Evolutionary conservation across 1,284 basidiomycete genomes (phyloP).

Genomic region (Cryptococcus deneoformans): DNA sequence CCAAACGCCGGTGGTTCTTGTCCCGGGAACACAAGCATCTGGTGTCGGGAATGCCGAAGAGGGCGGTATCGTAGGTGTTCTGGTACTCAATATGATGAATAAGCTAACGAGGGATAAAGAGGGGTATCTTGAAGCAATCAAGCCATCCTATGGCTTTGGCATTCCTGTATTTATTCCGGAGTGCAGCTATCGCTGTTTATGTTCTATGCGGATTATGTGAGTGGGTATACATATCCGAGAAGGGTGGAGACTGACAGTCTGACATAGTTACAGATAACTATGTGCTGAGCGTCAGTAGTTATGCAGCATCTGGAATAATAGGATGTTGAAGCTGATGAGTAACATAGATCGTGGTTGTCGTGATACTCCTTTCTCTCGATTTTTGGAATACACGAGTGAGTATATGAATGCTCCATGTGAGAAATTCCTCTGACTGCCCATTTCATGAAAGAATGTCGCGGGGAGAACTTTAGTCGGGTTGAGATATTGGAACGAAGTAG

Average conservation of each 20-base stretch:
- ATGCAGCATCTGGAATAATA: not conserved
- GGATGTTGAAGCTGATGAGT: conserved; percentile 1
- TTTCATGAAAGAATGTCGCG: conserved; percentile 69
- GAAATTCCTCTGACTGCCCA: not conserved
- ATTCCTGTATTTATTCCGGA: conserved; percentile 80
- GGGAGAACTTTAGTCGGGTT: conserved; percentile 87
- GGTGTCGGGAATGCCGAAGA: conserved; percentile 28
- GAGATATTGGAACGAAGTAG: conserved; percentile 96
- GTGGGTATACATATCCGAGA: conserved; percentile 6
- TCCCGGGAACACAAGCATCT: conserved; percentile 37
- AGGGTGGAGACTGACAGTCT: not conserved
- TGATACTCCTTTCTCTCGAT: conserved; percentile 87
- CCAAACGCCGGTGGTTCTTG: conserved; percentile 33
- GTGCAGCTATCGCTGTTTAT: conserved; percentile 79
- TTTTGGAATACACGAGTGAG: conserved; percentile 92
- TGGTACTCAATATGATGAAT: not conserved
- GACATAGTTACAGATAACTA: conserved; percentile 70
- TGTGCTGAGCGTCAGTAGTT: conserved; percentile 70
- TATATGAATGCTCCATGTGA: conserved; percentile 1
- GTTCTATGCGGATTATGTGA: conserved; percentile 68
- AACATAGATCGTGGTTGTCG: conserved; percentile 78
- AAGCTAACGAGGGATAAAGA: conserved; percentile 18
- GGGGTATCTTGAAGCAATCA: conserved; percentile 57
- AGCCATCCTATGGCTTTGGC: conserved; percentile 80
- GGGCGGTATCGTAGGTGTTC: conserved; percentile 44